A percentile compares a stretch with the other conserved stretches of the same genome.
Conservation (phyloP, 192 early-diverging fungal genomes). For the Coemansia javaensis region DNA sequence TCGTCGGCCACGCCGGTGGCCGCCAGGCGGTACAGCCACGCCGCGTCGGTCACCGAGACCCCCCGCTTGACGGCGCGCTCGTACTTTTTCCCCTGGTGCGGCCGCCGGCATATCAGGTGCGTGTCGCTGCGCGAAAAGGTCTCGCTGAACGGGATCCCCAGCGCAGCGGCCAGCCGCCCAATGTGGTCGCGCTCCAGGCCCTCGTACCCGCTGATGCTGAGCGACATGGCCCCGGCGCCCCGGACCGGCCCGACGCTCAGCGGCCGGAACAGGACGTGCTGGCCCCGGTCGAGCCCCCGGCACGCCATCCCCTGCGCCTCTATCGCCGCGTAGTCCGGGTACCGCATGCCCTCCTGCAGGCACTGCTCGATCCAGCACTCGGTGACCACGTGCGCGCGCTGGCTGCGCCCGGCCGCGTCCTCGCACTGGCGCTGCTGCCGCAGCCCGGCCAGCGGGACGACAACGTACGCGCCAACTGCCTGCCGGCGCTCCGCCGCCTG, state of each 20-base stretch:
- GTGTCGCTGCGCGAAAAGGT: slow-evolving; percentile 57
- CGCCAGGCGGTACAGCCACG: slow-evolving; percentile 47
- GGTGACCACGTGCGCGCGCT: slow-evolving; percentile 43
- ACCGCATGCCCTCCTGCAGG: slow-evolving; percentile 32
- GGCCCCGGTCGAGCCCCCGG: slow-evolving; percentile 19
- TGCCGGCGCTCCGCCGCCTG: not conserved
- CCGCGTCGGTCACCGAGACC: slow-evolving; percentile 59
- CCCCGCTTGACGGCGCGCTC: slow-evolving; percentile 70
- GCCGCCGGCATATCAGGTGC: slow-evolving; percentile 62
- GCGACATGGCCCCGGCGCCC: slow-evolving; percentile 1
- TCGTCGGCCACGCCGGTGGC: not conserved
- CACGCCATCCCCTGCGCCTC: not conserved
- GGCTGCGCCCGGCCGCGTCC: not conserved
- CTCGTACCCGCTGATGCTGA: slow-evolving; percentile 58
- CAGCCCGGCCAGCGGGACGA: slow-evolving; percentile 22
- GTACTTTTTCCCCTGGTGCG: slow-evolving; percentile 63
- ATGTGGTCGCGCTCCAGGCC: slow-evolving; percentile 56
- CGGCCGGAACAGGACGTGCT: slow-evolving; percentile 45
- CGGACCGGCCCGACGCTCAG: not conserved
- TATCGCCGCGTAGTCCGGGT: slow-evolving; percentile 26
- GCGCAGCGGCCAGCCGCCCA: slow-evolving; percentile 34
- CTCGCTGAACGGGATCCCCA: slow-evolving; percentile 53
- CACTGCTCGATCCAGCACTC: slow-evolving; percentile 62
- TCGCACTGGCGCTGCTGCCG: slow-evolving; percentile 11
- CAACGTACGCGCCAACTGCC: slow-evolving; percentile 11